Conservation (phyloP, 805 yeast species). For the Pichia californica region DNA sequence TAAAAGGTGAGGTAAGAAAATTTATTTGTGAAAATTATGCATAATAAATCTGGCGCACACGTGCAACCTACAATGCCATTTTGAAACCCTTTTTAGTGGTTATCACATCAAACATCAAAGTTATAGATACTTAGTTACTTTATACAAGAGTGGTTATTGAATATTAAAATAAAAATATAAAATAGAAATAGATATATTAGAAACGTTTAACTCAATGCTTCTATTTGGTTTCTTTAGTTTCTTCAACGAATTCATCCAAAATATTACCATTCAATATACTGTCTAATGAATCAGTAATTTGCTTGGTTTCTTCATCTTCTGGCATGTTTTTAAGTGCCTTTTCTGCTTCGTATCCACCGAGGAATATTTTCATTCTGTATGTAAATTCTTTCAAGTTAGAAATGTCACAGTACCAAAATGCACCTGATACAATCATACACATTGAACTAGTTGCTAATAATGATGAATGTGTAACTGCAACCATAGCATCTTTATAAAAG, state of each 20-base stretch:
- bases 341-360: conserved; percentile 66
- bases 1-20: too few species aligned
- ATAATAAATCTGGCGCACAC: too few species aligned
- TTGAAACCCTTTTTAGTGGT: too few species aligned
- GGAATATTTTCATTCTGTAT: conserved; percentile 49
- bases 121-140: too few species aligned
- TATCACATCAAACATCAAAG: too few species aligned
- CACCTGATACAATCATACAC: conserved; percentile 66
- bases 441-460: conserved; percentile 65
- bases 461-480: conserved; percentile 79
- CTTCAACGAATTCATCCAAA: conserved; percentile 3
- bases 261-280: conserved; percentile 12
- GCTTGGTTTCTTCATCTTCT: conserved; percentile 53
- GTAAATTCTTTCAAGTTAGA: conserved; percentile 66
- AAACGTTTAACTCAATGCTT: too few species aligned
- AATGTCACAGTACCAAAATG: conserved; percentile 76
- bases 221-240: too few species aligned
- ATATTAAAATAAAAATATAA: too few species aligned
- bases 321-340: conserved; percentile 38
- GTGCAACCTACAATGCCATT: too few species aligned
- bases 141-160: too few species aligned
- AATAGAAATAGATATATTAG: too few species aligned
- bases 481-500: conserved; percentile 74
- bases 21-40: too few species aligned
- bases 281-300: conserved; percentile 40